phyloP scores from a whole-genome alignment of 352 stramenopile species.

The Aphanomyces stellatus region DNA sequence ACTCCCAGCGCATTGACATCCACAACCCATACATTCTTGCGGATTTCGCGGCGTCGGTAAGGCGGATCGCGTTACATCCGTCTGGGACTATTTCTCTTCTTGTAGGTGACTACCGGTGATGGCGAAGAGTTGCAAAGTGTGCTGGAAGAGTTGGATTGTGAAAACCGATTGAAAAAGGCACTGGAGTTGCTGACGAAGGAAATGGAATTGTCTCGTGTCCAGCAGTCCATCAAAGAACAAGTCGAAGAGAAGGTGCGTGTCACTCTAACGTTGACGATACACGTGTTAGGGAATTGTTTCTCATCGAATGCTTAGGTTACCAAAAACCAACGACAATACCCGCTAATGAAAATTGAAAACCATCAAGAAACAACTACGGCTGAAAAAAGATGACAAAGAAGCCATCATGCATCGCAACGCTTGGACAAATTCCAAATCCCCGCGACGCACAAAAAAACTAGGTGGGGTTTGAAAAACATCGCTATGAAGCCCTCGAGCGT shows the following conservation, averaged over 20 bases:
- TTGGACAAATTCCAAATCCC: conserved; percentile 39
- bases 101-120: conserved; percentile 87
- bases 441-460: conserved; percentile 2
- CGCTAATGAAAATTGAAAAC: conserved; percentile 98
- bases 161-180: conserved; percentile 92
- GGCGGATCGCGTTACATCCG: background rate
- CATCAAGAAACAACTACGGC: conserved; percentile 99
- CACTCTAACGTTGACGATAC: too few species aligned
- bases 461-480: too few species aligned
- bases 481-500: too few species aligned
- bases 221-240: conserved; percentile 96
- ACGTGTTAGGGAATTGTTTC: conserved; percentile 6
- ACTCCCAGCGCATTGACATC: conserved; percentile 91
- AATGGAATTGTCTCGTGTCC: conserved; percentile 92
- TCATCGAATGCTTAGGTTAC: conserved; percentile 89
- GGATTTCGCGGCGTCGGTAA: conserved; percentile 91
- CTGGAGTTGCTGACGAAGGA: conserved; percentile 97
- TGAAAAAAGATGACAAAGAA: conserved; percentile 99
- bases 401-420: conserved; percentile 94
- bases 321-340: conserved; percentile 97
- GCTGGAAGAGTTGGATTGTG: conserved; percentile 94
- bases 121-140: conserved; percentile 89
- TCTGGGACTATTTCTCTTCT: background rate
- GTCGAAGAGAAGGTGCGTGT: conserved; percentile 61
- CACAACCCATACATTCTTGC: conserved; percentile 97